Evolutionary conservation across 1,284 basidiomycete genomes (phyloP), one percentile per base, ranked within the genome.

Genomic region (Kwoniella shivajii): DNA sequence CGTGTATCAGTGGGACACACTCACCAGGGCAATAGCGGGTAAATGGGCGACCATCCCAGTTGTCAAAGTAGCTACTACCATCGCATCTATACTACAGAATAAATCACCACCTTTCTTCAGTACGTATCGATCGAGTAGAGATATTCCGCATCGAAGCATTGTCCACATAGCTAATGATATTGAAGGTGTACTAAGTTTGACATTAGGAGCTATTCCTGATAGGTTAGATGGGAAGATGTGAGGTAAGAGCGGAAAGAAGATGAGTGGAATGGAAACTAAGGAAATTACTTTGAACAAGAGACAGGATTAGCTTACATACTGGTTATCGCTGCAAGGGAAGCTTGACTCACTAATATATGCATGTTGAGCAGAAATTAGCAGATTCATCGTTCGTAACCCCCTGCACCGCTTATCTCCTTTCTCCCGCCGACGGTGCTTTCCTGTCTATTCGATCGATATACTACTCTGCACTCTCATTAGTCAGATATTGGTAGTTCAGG

Each of bases 41-140:
- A 64, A 34, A 54, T 64, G 63, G 16, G 54, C 54, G 6, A 51
- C 18, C 16, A 59, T 38, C 4, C 54, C 54, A 20, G 63, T 59
- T 3, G 33, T 48, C 20, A 59, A 44, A 36, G 47, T 56, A 5
- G 47, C 33, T 16, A 48, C 31, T 10, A 58, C 34, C n/a, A 54
- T 46, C 0, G 45, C 43, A 41, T 59, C 47, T 16, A 54, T 33
- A 31, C 29, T 53, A 18, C 45, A 54, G 37, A 56, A 30, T 13
- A 51, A 9, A 5, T 33, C 29, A 5, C 38, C 34, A 16, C 30
- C 47, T 14, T 39, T 49, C 27, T n/a, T 13, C 22, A 49, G 16
- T 14, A 42, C 27, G 36, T 46, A 39, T 48, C 45, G 34, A 31
- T 51, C 58, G 18, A 45, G 10, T 36, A 44, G 37, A 29, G 55